Evolutionary conservation across 176 grass and related monocot genomes (phyloP).

Genomic region (Triticum timopheevii): DNA sequence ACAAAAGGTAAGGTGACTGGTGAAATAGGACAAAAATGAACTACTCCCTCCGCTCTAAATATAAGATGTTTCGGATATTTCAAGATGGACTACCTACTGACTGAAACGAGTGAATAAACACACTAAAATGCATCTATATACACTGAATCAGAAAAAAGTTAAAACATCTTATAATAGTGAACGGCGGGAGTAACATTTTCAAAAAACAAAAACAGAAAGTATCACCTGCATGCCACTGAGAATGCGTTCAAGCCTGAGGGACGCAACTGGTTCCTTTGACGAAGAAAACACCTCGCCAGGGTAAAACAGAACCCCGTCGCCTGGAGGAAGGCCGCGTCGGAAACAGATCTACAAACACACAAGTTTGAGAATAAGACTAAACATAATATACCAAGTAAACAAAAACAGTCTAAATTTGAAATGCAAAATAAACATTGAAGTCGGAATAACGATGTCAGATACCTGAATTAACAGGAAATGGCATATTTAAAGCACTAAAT

Average conservation of each 20-base stretch:
- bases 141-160: too few species aligned
- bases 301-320: constrained; percentile 94
- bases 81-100: too few species aligned
- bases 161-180: too few species aligned
- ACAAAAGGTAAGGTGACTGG: neutral
- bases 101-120: too few species aligned
- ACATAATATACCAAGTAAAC: neutral
- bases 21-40: constrained; percentile 7
- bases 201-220: neutral
- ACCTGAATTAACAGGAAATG: neutral
- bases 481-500: neutral
- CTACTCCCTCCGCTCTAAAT: too few species aligned
- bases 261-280: constrained; percentile 86
- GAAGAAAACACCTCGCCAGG: constrained; percentile 95
- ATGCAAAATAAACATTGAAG: neutral
- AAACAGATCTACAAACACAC: constrained; percentile 63
- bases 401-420: neutral
- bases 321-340: constrained; percentile 90
- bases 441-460: neutral
- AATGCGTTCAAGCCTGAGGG: constrained; percentile 81
- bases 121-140: too few species aligned
- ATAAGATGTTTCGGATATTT: too few species aligned
- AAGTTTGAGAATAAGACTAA: constrained; percentile 1
- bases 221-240: constrained; percentile 98
- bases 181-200: neutral